phyloP scores from a whole-genome alignment of 2,329 filamentous ascomycete genomes.

The Fusarium gaditjirri region DNA sequence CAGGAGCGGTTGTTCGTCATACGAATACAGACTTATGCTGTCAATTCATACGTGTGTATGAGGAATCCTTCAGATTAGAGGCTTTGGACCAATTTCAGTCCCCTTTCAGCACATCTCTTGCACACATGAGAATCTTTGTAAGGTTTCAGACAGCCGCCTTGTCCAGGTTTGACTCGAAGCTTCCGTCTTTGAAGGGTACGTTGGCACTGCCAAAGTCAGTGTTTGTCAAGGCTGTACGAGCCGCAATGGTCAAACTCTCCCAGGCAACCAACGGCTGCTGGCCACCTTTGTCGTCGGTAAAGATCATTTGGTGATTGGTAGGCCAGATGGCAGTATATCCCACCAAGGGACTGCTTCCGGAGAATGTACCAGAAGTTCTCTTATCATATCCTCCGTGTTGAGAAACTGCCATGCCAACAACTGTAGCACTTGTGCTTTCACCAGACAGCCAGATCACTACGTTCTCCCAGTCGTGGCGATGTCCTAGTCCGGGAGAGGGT shows the following conservation, averaged over 20 bases:
- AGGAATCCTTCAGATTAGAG: neutral
- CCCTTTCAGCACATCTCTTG: neutral
- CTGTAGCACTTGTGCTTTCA: conserved; percentile 36
- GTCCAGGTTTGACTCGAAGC: conserved; percentile 41
- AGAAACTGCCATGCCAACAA: conserved; percentile 52
- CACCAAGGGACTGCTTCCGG: conserved; percentile 45
- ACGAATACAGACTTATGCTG: neutral
- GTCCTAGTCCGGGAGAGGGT: conserved; percentile 45
- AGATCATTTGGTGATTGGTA: conserved; percentile 51
- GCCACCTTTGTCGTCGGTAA: conserved; percentile 51
- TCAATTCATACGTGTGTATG: neutral
- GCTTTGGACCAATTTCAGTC: neutral
- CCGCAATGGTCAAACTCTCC: conserved; percentile 53
- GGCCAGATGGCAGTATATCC: conserved; percentile 49
- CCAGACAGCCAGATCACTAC: conserved; percentile 44
- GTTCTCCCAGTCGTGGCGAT: conserved; percentile 44
- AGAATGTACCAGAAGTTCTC: conserved; percentile 38
- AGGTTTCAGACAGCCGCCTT: conserved; percentile 27
- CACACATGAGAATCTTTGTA: neutral
- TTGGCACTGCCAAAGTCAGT: conserved; percentile 57
- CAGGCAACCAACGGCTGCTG: conserved; percentile 58
- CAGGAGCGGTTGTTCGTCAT: neutral
- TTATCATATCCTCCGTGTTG: conserved; percentile 51
- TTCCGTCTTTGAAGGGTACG: conserved; percentile 54
- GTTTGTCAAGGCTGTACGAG: conserved; percentile 51